Conservation (phyloP, 2,329 filamentous ascomycete species). For the Paraphaeosphaeria minitans region DNA sequence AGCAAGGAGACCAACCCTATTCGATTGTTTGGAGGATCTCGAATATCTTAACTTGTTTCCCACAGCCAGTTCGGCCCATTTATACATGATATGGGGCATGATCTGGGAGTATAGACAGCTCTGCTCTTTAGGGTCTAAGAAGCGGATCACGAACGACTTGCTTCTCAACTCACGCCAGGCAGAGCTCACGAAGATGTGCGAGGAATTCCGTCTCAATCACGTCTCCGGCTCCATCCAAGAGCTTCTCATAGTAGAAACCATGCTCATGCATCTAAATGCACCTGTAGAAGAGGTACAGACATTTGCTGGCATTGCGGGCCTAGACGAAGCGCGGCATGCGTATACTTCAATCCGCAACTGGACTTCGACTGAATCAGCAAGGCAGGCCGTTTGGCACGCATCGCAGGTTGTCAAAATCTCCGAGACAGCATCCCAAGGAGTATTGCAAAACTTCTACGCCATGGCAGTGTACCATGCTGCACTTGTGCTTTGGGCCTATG, state of each 20-base stretch:
- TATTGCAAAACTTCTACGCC: conserved; percentile 69
- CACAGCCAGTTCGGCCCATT: conserved; percentile 60
- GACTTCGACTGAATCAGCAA: conserved; percentile 60
- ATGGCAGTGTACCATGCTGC: conserved; percentile 72
- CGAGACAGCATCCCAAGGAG: conserved; percentile 57
- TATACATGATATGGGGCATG: conserved; percentile 69
- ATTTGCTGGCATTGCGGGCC: conserved; percentile 70
- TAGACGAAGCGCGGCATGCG: conserved; percentile 66
- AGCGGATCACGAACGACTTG: conserved; percentile 36
- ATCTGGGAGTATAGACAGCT: conserved; percentile 70
- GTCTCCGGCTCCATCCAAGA: conserved; percentile 55
- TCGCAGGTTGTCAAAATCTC: conserved; percentile 69
- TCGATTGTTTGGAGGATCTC: conserved; percentile 37
- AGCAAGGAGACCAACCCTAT: conserved; percentile 31
- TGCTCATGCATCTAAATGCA: conserved; percentile 66
- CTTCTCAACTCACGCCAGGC: conserved; percentile 50
- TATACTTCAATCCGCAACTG: conserved; percentile 65
- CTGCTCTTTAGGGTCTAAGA: conserved; percentile 51
- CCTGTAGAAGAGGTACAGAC: conserved; percentile 69
- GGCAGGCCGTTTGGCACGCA: conserved; percentile 69
- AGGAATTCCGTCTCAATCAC: conserved; percentile 57
- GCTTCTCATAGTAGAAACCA: background rate
- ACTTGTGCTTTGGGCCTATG: conserved; percentile 72
- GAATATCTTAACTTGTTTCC: conserved; percentile 28
- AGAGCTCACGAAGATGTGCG: conserved; percentile 65